Evolutionary conservation across 139 green algal genomes (phyloP).

Genomic region (Pseudopediastrum boryanum): DNA sequence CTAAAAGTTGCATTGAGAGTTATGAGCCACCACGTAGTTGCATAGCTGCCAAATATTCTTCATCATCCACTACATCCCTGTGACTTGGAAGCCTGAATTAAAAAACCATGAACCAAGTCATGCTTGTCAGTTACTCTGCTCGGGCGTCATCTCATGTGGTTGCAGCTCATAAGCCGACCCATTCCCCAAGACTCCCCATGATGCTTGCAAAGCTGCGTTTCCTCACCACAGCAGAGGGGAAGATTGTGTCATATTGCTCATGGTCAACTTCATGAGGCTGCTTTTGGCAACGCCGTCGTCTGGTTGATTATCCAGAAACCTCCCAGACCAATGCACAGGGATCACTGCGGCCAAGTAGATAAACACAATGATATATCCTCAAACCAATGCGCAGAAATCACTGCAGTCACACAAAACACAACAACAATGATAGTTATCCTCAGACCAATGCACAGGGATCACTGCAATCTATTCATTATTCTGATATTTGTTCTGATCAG

Average conservation of each 20-base stretch:
- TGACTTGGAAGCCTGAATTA: background rate
- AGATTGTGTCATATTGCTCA: conserved; percentile 16
- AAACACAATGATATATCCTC: background rate
- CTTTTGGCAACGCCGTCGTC: background rate
- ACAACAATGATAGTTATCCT: no score
- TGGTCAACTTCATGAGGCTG: conserved; percentile 29
- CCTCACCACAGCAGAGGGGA: conserved; percentile 18
- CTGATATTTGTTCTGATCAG: background rate
- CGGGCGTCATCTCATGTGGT: background rate
- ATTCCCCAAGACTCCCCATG: no score
- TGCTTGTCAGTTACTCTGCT: background rate
- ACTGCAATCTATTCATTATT: conserved; percentile 9
- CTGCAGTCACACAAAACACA: conserved; percentile 2
- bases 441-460: conserved; percentile 22
- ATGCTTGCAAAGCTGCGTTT: no score
- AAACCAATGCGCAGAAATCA: background rate
- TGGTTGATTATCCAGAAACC: background rate
- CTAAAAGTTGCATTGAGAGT: no score
- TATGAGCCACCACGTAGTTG: no score
- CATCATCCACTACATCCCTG: background rate
- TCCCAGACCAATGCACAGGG: conserved; percentile 17
- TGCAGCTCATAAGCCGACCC: background rate
- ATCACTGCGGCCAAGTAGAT: conserved; percentile 19
- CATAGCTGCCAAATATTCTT: background rate
- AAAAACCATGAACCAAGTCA: background rate